Conservation (phyloP, 176 grass and related monocot species). For the Oryza longistaminata region DNA sequence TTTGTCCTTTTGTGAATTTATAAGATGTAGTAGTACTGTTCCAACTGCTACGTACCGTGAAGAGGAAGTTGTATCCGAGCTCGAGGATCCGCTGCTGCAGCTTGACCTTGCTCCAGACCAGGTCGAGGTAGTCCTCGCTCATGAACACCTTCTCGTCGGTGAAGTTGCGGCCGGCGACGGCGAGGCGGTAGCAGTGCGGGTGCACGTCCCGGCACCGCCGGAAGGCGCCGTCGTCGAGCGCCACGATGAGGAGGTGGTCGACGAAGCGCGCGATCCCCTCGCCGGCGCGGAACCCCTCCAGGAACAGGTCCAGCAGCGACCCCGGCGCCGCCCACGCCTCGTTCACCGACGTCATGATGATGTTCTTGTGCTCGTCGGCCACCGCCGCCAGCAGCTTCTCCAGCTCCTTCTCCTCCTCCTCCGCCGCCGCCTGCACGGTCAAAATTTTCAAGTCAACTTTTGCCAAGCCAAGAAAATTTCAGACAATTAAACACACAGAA, state of each 20-base stretch:
- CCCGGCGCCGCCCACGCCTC: conserved; percentile 67
- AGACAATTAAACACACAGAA: neutral
- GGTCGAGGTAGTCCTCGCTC: conserved; percentile 73
- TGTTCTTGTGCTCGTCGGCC: conserved; percentile 61
- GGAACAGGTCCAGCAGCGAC: conserved; percentile 78
- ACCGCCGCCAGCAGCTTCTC: conserved; percentile 49
- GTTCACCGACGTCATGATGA: conserved; percentile 89
- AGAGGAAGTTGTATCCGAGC: conserved; percentile 93
- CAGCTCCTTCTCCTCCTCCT: conserved; percentile 42
- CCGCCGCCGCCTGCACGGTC: neutral
- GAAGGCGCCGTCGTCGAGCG: conserved; percentile 57
- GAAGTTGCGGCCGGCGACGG: conserved; percentile 38
- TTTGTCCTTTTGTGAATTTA: neutral
- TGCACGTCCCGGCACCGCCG: conserved; percentile 58
- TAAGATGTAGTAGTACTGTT: neutral
- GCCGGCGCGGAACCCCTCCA: conserved; percentile 66
- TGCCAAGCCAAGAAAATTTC: neutral
- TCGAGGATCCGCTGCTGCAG: conserved; percentile 71
- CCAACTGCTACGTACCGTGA: conserved; percentile 54
- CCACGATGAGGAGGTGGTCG: conserved; percentile 70
- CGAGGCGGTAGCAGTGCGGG: conserved; percentile 70
- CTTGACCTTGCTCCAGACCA: conserved; percentile 85
- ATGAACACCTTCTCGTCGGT: conserved; percentile 74
- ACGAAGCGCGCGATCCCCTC: conserved; percentile 51
- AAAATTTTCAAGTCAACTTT: neutral